Percentiles rank a stretch among this genome's conserved stretches.
These are phyloP conservation scores for Fusarium pseudocircinatum DNA, from an alignment of 2,329 filamentous ascomycete species.

Conservation along the genomic window DNA sequence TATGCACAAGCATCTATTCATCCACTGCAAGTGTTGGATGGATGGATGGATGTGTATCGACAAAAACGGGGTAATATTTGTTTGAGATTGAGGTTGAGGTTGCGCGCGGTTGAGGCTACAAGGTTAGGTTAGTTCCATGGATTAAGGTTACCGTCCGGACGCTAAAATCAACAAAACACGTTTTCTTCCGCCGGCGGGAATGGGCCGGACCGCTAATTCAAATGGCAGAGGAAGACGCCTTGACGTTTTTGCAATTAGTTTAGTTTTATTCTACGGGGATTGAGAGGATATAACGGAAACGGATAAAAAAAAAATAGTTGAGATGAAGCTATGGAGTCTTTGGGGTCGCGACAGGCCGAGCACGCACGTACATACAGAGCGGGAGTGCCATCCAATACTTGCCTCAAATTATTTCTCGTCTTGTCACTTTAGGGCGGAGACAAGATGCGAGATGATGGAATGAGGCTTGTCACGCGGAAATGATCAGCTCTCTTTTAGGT, in stretches of 20 bases:
- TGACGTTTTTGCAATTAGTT: not conserved
- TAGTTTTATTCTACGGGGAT: not conserved
- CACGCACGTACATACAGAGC: not conserved
- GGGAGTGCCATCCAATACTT: not conserved
- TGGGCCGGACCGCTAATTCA: constrained; percentile 24
- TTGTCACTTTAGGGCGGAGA: not conserved
- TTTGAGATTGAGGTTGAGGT: not conserved
- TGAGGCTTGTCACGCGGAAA: constrained; percentile 3
- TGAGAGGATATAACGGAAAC: not conserved
- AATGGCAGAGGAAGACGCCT: not conserved
- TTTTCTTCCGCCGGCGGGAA: constrained; percentile 1
- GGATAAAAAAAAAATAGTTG: not conserved
- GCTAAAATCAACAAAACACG: constrained; percentile 18
- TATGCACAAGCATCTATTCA: not conserved
- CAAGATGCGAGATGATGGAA: constrained; percentile 1
- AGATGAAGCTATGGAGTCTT: not conserved
- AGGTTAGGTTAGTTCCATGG: constrained; percentile 14
- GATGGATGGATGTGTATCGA: not conserved
- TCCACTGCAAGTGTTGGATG: not conserved
- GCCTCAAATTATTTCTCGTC: not conserved
- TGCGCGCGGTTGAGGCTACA: not conserved
- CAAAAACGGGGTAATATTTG: not conserved
- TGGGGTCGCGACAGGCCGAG: not conserved
- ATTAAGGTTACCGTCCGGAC: constrained; percentile 31
- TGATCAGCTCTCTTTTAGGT: not conserved